Evolutionary conservation across 441 rosid genomes (phyloP).

Genomic region (Iberis amara): DNA sequence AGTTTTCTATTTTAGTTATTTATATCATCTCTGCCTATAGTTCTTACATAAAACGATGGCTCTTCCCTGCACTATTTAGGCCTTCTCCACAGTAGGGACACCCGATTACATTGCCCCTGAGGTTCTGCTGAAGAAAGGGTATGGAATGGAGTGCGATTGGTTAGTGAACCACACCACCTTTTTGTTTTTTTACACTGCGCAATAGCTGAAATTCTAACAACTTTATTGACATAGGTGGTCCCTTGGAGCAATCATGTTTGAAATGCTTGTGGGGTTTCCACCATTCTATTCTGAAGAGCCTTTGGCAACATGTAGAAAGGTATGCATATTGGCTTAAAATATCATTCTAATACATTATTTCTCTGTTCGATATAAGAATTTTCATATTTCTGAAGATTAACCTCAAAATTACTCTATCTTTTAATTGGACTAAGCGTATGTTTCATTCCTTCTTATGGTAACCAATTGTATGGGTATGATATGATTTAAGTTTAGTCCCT

Average conservation of each 20-base stretch:
- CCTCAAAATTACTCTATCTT: slow-evolving; percentile 5
- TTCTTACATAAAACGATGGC: slow-evolving; percentile 6
- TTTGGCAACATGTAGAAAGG: slow-evolving; percentile 59
- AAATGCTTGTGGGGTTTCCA: slow-evolving; percentile 68
- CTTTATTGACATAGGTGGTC: slow-evolving; percentile 48
- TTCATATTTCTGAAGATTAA: slow-evolving; percentile 1
- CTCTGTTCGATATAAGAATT: neutral
- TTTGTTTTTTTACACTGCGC: slow-evolving; percentile 10
- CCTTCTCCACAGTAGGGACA: slow-evolving; percentile 66
- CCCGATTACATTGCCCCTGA: slow-evolving; percentile 73
- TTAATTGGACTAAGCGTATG: neutral
- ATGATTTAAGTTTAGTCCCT: slow-evolving; percentile 17
- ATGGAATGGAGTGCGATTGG: slow-evolving; percentile 74
- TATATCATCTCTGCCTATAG: neutral
- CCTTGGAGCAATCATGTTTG: slow-evolving; percentile 66
- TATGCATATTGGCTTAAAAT: slow-evolving; percentile 32
- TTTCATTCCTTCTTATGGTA: slow-evolving; percentile 7
- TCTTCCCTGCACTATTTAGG: slow-evolving; percentile 38
- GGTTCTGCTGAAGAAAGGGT: slow-evolving; percentile 64
- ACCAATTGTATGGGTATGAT: slow-evolving; percentile 4
- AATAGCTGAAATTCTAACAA: slow-evolving; percentile 15
- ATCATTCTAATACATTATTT: neutral
- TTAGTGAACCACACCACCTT: slow-evolving; percentile 27
- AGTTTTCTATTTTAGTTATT: neutral
- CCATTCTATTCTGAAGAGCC: slow-evolving; percentile 61